phyloP scores from a whole-genome alignment of 139 green algal species.

The Ettlia oleoabundans region DNA sequence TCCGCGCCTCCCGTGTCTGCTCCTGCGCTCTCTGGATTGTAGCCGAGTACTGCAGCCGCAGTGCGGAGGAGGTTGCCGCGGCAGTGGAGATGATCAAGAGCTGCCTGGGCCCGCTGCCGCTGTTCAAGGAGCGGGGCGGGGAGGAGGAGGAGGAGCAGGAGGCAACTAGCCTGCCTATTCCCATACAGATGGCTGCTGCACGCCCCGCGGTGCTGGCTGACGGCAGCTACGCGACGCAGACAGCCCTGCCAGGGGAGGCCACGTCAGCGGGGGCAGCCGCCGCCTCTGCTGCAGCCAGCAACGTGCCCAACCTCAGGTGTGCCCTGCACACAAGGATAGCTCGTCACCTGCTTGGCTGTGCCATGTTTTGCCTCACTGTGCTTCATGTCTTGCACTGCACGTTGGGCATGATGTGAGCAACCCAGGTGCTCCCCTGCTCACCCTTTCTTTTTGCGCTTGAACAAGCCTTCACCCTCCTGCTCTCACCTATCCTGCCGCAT shows the following conservation, averaged over 20 bases:
- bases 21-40: slow-evolving; percentile 95
- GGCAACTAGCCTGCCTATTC: slow-evolving; percentile 26
- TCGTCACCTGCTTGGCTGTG: too few species aligned
- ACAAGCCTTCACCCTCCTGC: too few species aligned
- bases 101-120: slow-evolving; percentile 78
- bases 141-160: slow-evolving; percentile 47
- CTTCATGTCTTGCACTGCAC: too few species aligned
- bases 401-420: too few species aligned
- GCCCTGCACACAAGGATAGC: too few species aligned
- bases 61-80: slow-evolving; percentile 68
- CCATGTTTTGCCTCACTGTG: too few species aligned
- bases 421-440: neutral
- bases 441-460: neutral
- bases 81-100: slow-evolving; percentile 82
- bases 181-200: slow-evolving; percentile 36
- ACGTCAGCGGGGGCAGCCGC: neutral
- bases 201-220: slow-evolving; percentile 95
- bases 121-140: slow-evolving; percentile 54
- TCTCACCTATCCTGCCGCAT: too few species aligned
- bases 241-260: slow-evolving; percentile 38
- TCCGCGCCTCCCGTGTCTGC: slow-evolving; percentile 85
- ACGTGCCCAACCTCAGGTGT: slow-evolving; percentile 65
- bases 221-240: slow-evolving; percentile 96
- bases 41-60: slow-evolving; percentile 84
- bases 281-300: slow-evolving; percentile 30